These are phyloP conservation scores for Eragrostis curvula DNA, from an alignment of 176 grass and related monocot species.

Conservation along the genomic window DNA sequence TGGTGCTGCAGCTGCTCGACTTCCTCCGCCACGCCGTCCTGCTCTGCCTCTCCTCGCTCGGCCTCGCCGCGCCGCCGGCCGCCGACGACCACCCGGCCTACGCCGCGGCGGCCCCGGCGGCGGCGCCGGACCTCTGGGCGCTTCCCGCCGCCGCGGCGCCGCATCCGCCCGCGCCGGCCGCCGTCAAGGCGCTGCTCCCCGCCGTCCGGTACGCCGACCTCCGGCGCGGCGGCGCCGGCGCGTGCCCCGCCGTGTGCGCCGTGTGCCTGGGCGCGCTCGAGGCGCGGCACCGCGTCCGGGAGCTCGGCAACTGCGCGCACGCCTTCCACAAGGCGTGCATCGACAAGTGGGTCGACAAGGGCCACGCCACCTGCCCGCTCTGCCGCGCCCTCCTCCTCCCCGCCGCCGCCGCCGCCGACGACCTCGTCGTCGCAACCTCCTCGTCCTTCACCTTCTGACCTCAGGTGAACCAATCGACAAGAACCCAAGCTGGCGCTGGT, in stretches of 20 bases:
- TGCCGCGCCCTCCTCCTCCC: slow-evolving; percentile 69
- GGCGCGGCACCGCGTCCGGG: slow-evolving; percentile 60
- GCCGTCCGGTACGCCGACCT: slow-evolving; percentile 53
- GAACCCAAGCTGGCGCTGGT: not conserved
- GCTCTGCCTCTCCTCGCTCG: slow-evolving; percentile 55
- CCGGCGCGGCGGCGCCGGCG: slow-evolving; percentile 27
- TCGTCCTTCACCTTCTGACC: slow-evolving; percentile 21
- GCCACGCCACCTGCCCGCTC: slow-evolving; percentile 74
- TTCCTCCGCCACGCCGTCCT: slow-evolving; percentile 54
- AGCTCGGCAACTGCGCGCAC: slow-evolving; percentile 76
- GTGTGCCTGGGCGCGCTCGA: slow-evolving; percentile 79
- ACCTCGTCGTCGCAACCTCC: not conserved
- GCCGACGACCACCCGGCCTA: slow-evolving; percentile 55
- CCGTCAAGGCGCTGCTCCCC: slow-evolving; percentile 61
- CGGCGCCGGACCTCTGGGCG: slow-evolving; percentile 36
- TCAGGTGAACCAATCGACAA: slow-evolving; percentile 15
- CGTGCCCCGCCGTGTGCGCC: slow-evolving; percentile 39
- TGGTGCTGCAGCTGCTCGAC: slow-evolving; percentile 68
- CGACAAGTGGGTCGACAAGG: slow-evolving; percentile 93
- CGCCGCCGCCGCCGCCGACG: not conserved
- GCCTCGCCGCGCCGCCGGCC: slow-evolving; percentile 39
- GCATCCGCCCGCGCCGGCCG: not conserved
- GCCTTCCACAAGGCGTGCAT: slow-evolving; percentile 84
- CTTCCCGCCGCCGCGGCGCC: not conserved
- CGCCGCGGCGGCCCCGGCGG: not conserved